A percentile compares a stretch with the other conserved stretches of the same genome.
phyloP scores from a whole-genome alignment of 768 basidiomycete species.

The Kwoniella dendrophila region DNA sequence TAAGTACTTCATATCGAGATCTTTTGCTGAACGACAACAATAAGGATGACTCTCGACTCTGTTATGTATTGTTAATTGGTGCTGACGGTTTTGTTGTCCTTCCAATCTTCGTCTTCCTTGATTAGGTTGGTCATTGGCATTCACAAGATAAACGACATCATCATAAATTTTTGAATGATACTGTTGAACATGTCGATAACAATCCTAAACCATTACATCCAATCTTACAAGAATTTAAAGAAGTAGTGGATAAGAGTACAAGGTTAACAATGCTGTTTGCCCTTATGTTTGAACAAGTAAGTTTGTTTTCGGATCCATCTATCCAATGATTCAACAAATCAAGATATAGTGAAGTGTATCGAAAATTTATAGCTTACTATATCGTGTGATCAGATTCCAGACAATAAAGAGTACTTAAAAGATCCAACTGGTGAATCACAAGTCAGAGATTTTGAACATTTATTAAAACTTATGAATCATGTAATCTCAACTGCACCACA shows the following conservation, averaged over 20 bases:
- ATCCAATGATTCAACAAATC: no score
- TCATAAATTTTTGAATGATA: conserved; percentile 47
- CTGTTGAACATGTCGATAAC: conserved; percentile 50
- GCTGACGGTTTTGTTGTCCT: neutral
- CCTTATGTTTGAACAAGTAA: conserved; percentile 53
- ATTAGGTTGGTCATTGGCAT: conserved; percentile 48
- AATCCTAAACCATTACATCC: conserved; percentile 51
- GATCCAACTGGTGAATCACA: conserved; percentile 47
- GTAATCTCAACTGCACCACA: conserved; percentile 59
- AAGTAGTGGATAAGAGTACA: conserved; percentile 51
- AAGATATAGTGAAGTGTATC: no score
- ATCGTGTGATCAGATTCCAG: conserved; percentile 37
- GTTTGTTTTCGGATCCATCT: no score
- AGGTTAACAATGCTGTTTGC: conserved; percentile 54
- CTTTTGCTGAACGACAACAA: no score
- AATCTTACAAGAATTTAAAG: conserved; percentile 53
- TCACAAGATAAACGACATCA: conserved; percentile 54
- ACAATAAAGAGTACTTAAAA: conserved; percentile 45
- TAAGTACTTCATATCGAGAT: conserved; percentile 29
- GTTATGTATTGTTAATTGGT: no score
- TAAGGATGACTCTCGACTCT: no score
- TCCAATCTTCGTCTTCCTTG: neutral
- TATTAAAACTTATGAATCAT: conserved; percentile 59
- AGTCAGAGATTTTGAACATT: conserved; percentile 59
- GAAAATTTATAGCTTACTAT: no score